These are phyloP conservation scores for Myrmaecium sp. DNA, from an alignment of 2,329 filamentous ascomycete species.

Conservation along the genomic window DNA sequence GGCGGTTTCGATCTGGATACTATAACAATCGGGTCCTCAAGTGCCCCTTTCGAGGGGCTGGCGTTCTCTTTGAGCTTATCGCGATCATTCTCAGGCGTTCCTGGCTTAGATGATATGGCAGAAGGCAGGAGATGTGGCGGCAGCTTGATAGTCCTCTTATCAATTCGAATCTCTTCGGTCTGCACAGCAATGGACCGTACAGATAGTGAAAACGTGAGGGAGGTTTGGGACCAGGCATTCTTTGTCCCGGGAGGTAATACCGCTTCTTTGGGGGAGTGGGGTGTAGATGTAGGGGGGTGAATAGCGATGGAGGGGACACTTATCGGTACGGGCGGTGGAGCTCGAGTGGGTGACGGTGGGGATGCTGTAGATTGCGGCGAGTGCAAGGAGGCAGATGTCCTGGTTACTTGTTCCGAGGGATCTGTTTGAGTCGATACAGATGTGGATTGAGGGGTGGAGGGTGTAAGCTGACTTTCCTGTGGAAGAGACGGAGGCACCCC, in stretches of 20 bases:
- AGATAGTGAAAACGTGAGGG: constrained; percentile 29
- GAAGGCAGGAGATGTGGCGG: constrained; percentile 68
- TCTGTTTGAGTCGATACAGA: constrained; percentile 47
- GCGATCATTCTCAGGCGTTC: constrained; percentile 19
- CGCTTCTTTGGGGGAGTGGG: constrained; percentile 45
- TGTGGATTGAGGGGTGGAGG: constrained; percentile 27
- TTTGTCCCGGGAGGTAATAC: constrained; percentile 69
- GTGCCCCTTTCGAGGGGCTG: too few relatives aligned
- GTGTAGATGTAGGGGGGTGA: constrained; percentile 53
- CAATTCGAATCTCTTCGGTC: constrained; percentile 80
- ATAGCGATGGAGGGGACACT: constrained; percentile 77
- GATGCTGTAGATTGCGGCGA: too few relatives aligned
- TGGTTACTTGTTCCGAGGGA: constrained; percentile 11
- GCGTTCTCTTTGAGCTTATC: too few relatives aligned
- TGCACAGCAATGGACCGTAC: constrained; percentile 49
- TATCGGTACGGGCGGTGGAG: constrained; percentile 21
- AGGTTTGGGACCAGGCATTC: constrained; percentile 68
- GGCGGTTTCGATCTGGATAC: too few relatives aligned
- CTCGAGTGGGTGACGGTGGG: constrained; percentile 15
- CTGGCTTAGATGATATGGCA: constrained; percentile 42
- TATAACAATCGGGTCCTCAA: too few relatives aligned
- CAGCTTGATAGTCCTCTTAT: constrained; percentile 57
- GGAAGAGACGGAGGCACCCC: constrained; percentile 28
- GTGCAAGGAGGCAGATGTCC: constrained; percentile 10
- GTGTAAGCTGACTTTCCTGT: constrained; percentile 20